A percentile compares a stretch with the other conserved stretches of the same genome.
phyloP scores from a whole-genome alignment of 371 early-diverging fungal genomes.

The Mycotypha africana region DNA sequence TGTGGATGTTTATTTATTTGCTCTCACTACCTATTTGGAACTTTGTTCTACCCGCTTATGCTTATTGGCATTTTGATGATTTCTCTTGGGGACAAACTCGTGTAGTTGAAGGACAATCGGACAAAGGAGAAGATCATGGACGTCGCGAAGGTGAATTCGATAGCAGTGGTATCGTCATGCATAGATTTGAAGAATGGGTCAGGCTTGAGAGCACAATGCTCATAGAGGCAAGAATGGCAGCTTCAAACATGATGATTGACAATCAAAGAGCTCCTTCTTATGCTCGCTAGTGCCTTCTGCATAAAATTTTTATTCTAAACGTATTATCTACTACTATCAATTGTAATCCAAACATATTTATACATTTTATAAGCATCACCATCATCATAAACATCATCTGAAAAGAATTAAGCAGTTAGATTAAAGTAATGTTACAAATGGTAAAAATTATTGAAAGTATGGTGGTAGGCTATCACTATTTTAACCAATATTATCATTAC shows the following conservation, averaged over 20 bases:
- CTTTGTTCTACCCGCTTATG: slow-evolving; percentile 86
- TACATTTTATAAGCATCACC: too few relatives aligned
- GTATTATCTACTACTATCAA: too few relatives aligned
- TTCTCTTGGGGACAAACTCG: slow-evolving; percentile 96
- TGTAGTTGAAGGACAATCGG: slow-evolving; percentile 61
- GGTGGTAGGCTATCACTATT: too few relatives aligned
- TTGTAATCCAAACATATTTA: too few relatives aligned
- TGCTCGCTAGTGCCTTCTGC: too few relatives aligned
- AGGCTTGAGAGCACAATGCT: slow-evolving; percentile 23
- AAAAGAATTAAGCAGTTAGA: too few relatives aligned
- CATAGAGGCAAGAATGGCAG: slow-evolving; percentile 15
- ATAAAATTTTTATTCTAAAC: too few relatives aligned
- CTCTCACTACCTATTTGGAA: slow-evolving; percentile 91
- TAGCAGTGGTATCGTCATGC: slow-evolving; percentile 42
- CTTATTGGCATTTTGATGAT: slow-evolving; percentile 97
- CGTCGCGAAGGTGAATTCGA: slow-evolving; percentile 48
- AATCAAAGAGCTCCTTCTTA: too few relatives aligned
- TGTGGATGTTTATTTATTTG: slow-evolving; percentile 92
- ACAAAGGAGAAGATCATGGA: slow-evolving; percentile 61
- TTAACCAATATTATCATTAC: too few relatives aligned
- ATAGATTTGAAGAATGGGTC: slow-evolving; percentile 44
- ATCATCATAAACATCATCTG: too few relatives aligned
- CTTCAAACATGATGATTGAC: slow-evolving; percentile 5
- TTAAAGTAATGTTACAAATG: too few relatives aligned
- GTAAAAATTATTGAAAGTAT: too few relatives aligned